Evolutionary conservation across 352 stramenopile species (phyloP).

Genomic region (Plasmopara muralis): DNA sequence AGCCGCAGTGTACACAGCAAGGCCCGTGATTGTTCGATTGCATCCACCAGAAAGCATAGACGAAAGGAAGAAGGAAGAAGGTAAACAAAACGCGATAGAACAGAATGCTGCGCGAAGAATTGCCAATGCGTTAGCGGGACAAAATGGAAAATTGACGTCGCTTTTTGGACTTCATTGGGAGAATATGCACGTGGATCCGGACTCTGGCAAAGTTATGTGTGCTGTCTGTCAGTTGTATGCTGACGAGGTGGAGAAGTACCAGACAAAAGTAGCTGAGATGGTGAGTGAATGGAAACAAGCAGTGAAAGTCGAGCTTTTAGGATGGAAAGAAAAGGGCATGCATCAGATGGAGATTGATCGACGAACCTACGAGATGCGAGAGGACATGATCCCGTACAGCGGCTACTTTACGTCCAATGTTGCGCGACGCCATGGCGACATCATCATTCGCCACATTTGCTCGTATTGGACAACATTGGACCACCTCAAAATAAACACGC

Average conservation of each 20-base stretch:
- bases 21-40: constrained; percentile 39
- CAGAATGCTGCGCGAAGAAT: constrained; percentile 24
- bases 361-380: constrained; percentile 48
- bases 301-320: constrained; percentile 25
- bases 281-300: constrained; percentile 37
- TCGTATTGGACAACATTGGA: constrained; percentile 35
- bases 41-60: constrained; percentile 19
- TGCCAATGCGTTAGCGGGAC: constrained; percentile 14
- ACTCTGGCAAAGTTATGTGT: constrained; percentile 27
- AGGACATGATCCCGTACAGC: constrained; percentile 51
- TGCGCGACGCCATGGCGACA: constrained; percentile 41
- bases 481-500: constrained; percentile 38
- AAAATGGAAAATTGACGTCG: constrained; percentile 34
- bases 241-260: constrained; percentile 39
- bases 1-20: constrained; percentile 44
- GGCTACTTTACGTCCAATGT: constrained; percentile 55
- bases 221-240: constrained; percentile 38
- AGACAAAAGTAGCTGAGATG: constrained; percentile 37
- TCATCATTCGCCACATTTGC: constrained; percentile 55
- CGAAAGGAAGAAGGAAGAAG: constrained; percentile 1
- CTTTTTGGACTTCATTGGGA: constrained; percentile 63
- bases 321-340: constrained; percentile 42
- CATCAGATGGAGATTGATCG: constrained; percentile 60
- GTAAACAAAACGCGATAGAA: constrained; percentile 10
- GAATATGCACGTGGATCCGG: constrained; percentile 38